Evolutionary conservation across 2,329 filamentous ascomycete genomes (phyloP).

Genomic region (Ophiobolus disseminans): DNA sequence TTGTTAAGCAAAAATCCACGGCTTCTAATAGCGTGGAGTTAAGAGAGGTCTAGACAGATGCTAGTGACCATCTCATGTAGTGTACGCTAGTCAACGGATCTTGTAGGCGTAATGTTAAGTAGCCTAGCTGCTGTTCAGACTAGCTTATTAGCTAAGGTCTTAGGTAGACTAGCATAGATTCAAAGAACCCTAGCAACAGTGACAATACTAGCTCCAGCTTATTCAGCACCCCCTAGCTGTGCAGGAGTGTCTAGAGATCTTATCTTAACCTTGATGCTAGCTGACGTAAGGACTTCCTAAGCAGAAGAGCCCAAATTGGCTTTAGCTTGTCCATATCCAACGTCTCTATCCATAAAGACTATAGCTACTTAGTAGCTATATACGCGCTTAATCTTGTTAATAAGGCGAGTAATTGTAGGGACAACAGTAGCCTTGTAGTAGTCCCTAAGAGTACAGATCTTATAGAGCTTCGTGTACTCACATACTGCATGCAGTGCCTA

Average conservation of each 20-base stretch:
- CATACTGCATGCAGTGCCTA: slow-evolving; percentile 1
- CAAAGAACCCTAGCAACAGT: too few relatives aligned
- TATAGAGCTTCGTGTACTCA: neutral
- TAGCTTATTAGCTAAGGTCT: slow-evolving; percentile 8
- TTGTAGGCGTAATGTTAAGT: slow-evolving; percentile 14
- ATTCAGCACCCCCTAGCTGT: slow-evolving; percentile 3
- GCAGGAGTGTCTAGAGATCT: neutral
- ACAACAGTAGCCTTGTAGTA: too few relatives aligned
- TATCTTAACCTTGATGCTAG: slow-evolving; percentile 3
- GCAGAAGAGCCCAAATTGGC: neutral
- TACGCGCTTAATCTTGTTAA: neutral
- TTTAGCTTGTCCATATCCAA: neutral
- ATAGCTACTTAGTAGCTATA: neutral
- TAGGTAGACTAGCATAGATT: slow-evolving; percentile 14
- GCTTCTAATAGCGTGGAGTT: too few relatives aligned
- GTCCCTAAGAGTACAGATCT: too few relatives aligned
- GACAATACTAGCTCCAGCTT: slow-evolving; percentile 8
- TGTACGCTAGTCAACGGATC: slow-evolving; percentile 5
- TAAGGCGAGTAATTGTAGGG: too few relatives aligned
- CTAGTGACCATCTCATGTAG: too few relatives aligned
- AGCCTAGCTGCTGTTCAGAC: slow-evolving; percentile 11
- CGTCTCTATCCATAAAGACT: neutral
- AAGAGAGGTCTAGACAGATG: too few relatives aligned
- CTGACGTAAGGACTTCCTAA: neutral
- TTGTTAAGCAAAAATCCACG: neutral